Conservation (phyloP, 345 rosid genomes). For the Dipteronia dyeriana region DNA sequence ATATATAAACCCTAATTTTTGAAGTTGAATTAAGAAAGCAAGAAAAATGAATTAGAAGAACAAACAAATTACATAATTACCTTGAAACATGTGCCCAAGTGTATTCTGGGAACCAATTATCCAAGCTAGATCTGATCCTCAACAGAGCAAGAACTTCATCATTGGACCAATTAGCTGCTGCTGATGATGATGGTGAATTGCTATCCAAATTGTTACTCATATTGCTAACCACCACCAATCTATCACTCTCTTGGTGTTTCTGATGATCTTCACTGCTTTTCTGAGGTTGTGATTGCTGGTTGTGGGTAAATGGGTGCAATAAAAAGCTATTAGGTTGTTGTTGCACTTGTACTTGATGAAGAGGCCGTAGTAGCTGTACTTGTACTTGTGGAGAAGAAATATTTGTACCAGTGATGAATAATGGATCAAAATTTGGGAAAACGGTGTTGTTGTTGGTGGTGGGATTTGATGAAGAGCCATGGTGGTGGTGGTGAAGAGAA, state of each 20-base stretch:
- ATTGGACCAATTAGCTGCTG: conserved; percentile 62
- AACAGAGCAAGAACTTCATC: conserved; percentile 84
- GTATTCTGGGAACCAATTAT: conserved; percentile 79
- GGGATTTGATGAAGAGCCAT: conserved; percentile 26
- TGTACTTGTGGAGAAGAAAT: conserved; percentile 19
- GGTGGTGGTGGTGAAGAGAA: conserved; percentile 18
- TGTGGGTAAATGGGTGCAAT: conserved; percentile 40
- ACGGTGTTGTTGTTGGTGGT: background rate
- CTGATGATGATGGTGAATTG: too few relatives aligned
- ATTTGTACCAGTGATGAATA: conserved; percentile 4
- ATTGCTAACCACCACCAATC: conserved; percentile 26
- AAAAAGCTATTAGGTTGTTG: conserved; percentile 16
- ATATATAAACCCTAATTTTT: conserved; percentile 4
- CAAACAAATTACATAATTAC: conserved; percentile 29
- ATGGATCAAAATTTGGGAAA: conserved; percentile 42
- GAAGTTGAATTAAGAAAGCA: background rate
- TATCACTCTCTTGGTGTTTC: conserved; percentile 23
- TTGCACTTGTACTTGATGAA: conserved; percentile 15
- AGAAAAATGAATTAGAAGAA: background rate
- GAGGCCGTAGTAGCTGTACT: background rate
- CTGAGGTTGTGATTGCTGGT: conserved; percentile 35
- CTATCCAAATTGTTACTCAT: conserved; percentile 22
- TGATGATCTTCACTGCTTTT: conserved; percentile 26
- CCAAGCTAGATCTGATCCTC: conserved; percentile 83
- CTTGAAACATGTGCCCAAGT: conserved; percentile 93